Base-by-base conservation (phyloP, 129 eudicot genomes). In the Calendula officinalis region DNA sequence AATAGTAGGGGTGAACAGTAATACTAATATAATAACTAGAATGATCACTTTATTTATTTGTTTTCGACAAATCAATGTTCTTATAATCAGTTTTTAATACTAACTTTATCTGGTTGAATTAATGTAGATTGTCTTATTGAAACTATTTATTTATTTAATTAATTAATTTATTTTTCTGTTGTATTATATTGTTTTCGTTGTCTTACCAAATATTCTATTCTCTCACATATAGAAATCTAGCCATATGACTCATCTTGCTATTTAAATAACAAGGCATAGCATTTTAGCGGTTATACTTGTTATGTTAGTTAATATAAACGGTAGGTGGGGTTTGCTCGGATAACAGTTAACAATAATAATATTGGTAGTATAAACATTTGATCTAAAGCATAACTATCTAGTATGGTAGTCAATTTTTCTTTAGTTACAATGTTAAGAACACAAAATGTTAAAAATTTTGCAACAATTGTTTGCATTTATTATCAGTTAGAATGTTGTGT, bases 171-270 rank as follows among this genome's bases (percentile, higher is more conserved):
- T 73, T 45, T 65, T 44, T 71, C 54, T 43, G 32, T 56, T 45
- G 4, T 64, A 2, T 64, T 56, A 38, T 65, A 14, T 48, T 45
- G 35, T 34, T 65, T 73, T 59, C 15, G 51, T 65, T 73, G 65
- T 56, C 61, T 64, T 65, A 45, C 64, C 65, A 64, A 66, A 56
- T 73, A 64, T 73, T 73, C 72, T 39, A 64, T 73, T 73, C 72
- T 30, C 43, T 64, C 47, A 8, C 7, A 69, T 45, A 45, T 45
- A 12, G 4, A 30, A 35, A 48, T 34, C n/a, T 55, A 14, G 71
- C 15, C 51, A 27, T n/a, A 63, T 37, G 60, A 53, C 47, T 51
- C 51, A 11, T 53, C 41, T 51, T 27, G 54, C 35, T 3, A n/a
- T 5, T 39, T 22, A 39, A 53, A 6, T 12, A 67, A 27, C 42